These are phyloP conservation scores for Porphyrellus cyaneotinctus DNA, from an alignment of 768 basidiomycete genomes.

Conservation along the genomic window DNA sequence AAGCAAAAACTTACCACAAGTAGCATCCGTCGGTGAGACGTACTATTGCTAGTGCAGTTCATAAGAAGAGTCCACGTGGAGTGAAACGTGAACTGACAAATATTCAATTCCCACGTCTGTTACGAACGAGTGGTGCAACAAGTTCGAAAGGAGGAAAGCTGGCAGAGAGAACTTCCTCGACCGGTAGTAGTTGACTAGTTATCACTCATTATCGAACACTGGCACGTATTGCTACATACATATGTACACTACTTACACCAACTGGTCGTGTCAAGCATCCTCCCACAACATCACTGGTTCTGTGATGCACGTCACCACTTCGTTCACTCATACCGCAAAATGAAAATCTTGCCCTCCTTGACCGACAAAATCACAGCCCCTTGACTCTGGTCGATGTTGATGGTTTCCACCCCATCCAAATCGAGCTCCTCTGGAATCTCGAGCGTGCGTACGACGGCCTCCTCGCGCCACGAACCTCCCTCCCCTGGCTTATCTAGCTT, in stretches of 20 bases:
- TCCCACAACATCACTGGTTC: background rate
- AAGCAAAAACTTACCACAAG: too few relatives aligned
- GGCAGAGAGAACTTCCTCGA: too few relatives aligned
- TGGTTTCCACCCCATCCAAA: conserved; percentile 63
- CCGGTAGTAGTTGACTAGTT: too few relatives aligned
- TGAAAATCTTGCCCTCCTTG: conserved; percentile 66
- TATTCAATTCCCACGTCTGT: too few relatives aligned
- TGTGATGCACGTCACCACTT: background rate
- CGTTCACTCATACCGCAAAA: conserved; percentile 56
- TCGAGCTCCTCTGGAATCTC: conserved; percentile 63
- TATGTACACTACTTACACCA: background rate
- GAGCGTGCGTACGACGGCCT: conserved; percentile 53
- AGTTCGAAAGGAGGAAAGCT: too few relatives aligned
- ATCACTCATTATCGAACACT: too few relatives aligned
- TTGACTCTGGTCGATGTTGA: conserved; percentile 75
- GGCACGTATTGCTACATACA: too few relatives aligned
- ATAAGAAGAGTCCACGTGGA: too few relatives aligned
- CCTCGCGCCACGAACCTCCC: conserved; percentile 26
- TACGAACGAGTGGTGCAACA: too few relatives aligned
- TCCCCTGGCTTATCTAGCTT: conserved; percentile 19
- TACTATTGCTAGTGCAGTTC: too few relatives aligned
- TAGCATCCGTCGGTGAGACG: too few relatives aligned
- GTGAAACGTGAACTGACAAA: too few relatives aligned
- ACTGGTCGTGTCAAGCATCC: background rate
- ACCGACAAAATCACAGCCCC: conserved; percentile 69